Percentiles rank a stretch among this genome's conserved stretches.
Conservation (phyloP, 352 stramenopile species). For the Saprolegnia diclina region DNA sequence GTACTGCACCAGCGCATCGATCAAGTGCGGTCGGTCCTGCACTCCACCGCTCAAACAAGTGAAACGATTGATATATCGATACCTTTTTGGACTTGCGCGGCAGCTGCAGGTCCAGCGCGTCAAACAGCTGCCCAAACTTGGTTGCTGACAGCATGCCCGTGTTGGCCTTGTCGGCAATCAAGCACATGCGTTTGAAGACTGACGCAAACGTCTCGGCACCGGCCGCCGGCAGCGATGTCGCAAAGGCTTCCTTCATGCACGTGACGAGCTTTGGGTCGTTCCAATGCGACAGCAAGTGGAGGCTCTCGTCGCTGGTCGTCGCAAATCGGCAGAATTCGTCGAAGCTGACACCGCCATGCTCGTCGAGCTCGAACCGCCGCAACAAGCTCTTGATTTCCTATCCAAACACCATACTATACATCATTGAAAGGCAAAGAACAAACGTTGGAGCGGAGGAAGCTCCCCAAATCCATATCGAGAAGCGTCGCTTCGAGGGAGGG, state of each 20-base stretch:
- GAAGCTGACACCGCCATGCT: slow-evolving; percentile 58
- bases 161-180: slow-evolving; percentile 70
- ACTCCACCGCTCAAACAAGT: slow-evolving; percentile 35
- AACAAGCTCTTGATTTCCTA: slow-evolving; percentile 79
- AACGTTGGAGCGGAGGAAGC: slow-evolving; percentile 45
- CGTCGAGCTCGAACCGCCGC: slow-evolving; percentile 66
- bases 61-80: too few relatives aligned
- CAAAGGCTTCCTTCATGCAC: slow-evolving; percentile 17
- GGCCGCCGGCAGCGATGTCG: slow-evolving; percentile 35
- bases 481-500: slow-evolving; percentile 67
- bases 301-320: slow-evolving; percentile 42
- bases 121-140: slow-evolving; percentile 53
- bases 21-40: slow-evolving; percentile 37
- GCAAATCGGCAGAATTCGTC: slow-evolving; percentile 69
- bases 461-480: slow-evolving; percentile 63
- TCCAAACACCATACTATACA: neutral
- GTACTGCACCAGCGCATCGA: slow-evolving; percentile 40
- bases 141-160: slow-evolving; percentile 40
- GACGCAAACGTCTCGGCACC: slow-evolving; percentile 49
- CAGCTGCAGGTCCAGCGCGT: slow-evolving; percentile 53
- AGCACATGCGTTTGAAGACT: slow-evolving; percentile 74
- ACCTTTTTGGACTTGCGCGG: slow-evolving; percentile 37
- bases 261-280: slow-evolving; percentile 29
- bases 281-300: neutral
- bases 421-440: too few relatives aligned